phyloP scores from a whole-genome alignment of 2,329 filamentous ascomycete species.

The Myotisia sp. region DNA sequence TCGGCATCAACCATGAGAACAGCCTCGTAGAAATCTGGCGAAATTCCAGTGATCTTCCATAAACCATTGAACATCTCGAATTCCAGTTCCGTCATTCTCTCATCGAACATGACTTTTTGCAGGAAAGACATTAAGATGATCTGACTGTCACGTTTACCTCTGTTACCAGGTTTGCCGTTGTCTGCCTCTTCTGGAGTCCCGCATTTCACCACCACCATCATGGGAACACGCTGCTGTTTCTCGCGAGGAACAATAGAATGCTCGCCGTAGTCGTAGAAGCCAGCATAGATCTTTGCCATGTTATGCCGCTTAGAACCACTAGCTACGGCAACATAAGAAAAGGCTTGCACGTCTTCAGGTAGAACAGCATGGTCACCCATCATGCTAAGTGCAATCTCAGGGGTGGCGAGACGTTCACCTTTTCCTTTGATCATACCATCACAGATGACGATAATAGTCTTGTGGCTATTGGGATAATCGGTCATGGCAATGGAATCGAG shows the following conservation, averaged over 20 bases:
- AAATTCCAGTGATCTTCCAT: constrained; percentile 97
- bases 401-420: constrained; percentile 73
- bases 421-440: constrained; percentile 96
- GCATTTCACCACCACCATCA: constrained; percentile 93
- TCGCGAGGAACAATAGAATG: constrained; percentile 65
- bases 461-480: constrained; percentile 98
- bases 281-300: constrained; percentile 96
- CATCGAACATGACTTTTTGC: constrained; percentile 99
- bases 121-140: constrained; percentile 99
- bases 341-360: constrained; percentile 70
- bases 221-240: constrained; percentile 91
- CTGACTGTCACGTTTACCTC: constrained; percentile 97
- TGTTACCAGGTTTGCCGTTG: constrained; percentile 82
- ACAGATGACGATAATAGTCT: constrained; percentile 88
- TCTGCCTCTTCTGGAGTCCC: constrained; percentile 75
- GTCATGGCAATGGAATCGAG: constrained; percentile 93
- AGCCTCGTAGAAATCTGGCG: constrained; percentile 92
- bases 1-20: constrained; percentile 99
- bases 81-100: constrained; percentile 97
- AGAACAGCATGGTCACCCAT: constrained; percentile 78
- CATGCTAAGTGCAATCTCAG: constrained; percentile 82
- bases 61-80: constrained; percentile 99
- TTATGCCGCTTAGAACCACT: constrained; percentile 96
- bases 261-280: constrained; percentile 91
- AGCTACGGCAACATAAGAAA: constrained; percentile 92